A percentile compares a stretch with the other conserved stretches of the same genome.
These are phyloP conservation scores for Xylaria sp. DNA, from an alignment of 2,329 filamentous ascomycete genomes.

Conservation along the genomic window DNA sequence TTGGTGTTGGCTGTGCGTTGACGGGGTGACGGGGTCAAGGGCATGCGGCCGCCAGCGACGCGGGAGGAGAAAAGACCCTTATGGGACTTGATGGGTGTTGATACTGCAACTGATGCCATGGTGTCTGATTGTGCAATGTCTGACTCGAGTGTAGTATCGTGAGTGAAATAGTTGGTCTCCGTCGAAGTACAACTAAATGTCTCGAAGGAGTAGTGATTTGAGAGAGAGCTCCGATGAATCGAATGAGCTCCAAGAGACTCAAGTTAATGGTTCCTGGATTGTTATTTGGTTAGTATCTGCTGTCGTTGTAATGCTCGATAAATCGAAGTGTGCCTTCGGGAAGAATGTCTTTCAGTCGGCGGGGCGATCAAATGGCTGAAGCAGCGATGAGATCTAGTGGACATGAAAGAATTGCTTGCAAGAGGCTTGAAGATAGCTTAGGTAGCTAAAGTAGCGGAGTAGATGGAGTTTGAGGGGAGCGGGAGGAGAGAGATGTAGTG, in stretches of 20 bases:
- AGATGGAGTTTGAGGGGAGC: conserved; percentile 32
- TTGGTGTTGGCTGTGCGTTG: conserved; percentile 64
- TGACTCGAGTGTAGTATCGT: conserved; percentile 51
- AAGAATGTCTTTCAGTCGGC: conserved; percentile 57
- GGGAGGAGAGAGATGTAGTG: conserved; percentile 36
- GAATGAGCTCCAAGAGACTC: conserved; percentile 68
- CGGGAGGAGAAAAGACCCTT: conserved; percentile 90
- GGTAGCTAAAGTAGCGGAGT: conserved; percentile 36
- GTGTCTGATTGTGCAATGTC: conserved; percentile 51
- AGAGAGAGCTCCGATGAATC: conserved; percentile 54
- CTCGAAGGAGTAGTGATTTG: conserved; percentile 52
- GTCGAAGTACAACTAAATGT: conserved; percentile 62
- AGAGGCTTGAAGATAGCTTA: conserved; percentile 44
- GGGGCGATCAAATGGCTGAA: conserved; percentile 59
- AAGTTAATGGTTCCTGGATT: conserved; percentile 67
- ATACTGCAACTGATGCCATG: conserved; percentile 86
- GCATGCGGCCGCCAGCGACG: conserved; percentile 93
- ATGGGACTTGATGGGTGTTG: conserved; percentile 95
- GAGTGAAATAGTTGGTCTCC: conserved; percentile 47
- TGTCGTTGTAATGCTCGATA: conserved; percentile 59
- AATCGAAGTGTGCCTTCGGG: conserved; percentile 57
- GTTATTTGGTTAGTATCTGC: conserved; percentile 57
- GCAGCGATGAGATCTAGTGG: conserved; percentile 61
- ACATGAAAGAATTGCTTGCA: conserved; percentile 51
- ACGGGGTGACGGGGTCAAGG: conserved; percentile 90